These are phyloP conservation scores for Astrocystis sublimbata DNA, from an alignment of 495 filamentous ascomycete species.

Conservation along the genomic window DNA sequence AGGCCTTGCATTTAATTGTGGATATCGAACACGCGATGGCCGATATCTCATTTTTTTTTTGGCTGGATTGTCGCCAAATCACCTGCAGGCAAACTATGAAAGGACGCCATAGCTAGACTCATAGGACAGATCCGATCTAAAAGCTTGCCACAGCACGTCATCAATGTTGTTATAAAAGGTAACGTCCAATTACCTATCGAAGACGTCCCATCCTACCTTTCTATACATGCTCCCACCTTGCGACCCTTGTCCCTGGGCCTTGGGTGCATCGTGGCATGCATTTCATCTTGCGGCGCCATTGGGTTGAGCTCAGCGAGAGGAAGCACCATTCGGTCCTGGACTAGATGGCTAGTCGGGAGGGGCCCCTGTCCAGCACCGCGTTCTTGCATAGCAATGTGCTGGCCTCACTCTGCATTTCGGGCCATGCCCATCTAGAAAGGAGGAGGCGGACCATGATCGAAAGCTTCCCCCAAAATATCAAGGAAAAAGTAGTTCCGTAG, in stretches of 20 bases:
- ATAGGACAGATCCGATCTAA: constrained; percentile 18
- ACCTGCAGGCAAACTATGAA: constrained; percentile 1
- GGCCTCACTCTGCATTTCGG: not conserved
- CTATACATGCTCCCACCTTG: not conserved
- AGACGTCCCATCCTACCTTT: constrained; percentile 1
- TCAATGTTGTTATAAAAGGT: constrained; percentile 20
- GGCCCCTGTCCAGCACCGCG: not conserved
- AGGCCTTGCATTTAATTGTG: constrained; percentile 1
- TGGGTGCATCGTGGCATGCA: not conserved
- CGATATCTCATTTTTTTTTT: constrained; percentile 1
- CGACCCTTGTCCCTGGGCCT: not conserved
- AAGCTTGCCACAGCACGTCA: constrained; percentile 11
- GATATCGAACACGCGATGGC: not conserved
- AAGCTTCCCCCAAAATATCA: not conserved
- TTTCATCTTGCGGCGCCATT: not conserved
- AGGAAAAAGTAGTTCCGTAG: not conserved
- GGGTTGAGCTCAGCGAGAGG: not conserved
- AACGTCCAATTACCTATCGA: constrained; percentile 17
- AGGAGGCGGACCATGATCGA: not conserved
- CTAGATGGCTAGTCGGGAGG: not conserved
- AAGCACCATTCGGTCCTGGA: not conserved
- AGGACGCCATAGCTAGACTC: constrained; percentile 14
- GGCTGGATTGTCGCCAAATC: constrained; percentile 5
- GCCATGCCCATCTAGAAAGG: not conserved
- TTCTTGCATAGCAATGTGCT: constrained; percentile 5